Percentiles rank a stretch among this genome's conserved stretches.
These are phyloP conservation scores for Rhizopus delemar DNA, from an alignment of 371 early-diverging fungal species.

Conservation along the genomic window DNA sequence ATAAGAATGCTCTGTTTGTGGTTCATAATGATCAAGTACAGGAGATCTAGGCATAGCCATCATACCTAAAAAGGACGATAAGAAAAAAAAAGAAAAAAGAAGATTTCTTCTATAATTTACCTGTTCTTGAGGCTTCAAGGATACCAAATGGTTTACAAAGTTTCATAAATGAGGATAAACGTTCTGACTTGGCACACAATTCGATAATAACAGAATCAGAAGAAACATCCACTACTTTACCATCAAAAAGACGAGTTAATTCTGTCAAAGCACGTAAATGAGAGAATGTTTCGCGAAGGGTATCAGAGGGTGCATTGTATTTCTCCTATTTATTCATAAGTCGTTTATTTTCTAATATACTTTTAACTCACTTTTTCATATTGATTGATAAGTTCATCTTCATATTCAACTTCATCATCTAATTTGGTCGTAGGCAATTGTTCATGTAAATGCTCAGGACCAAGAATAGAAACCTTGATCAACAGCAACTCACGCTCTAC, in stretches of 20 bases:
- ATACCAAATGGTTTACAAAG: constrained; percentile 93
- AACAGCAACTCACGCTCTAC: constrained; percentile 91
- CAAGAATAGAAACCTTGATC: constrained; percentile 89
- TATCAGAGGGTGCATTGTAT: constrained; percentile 42
- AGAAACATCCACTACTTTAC: constrained; percentile 88
- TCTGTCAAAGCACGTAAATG: constrained; percentile 83
- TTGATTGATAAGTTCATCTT: constrained; percentile 44
- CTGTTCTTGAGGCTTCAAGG: constrained; percentile 90
- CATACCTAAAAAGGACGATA: constrained; percentile 52
- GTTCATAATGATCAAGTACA: constrained; percentile 70
- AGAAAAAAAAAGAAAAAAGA: not conserved
- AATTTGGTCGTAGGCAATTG: constrained; percentile 47
- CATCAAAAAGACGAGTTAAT: constrained; percentile 83
- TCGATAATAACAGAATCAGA: constrained; percentile 82
- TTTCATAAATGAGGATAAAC: constrained; percentile 89
- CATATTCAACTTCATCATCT: constrained; percentile 39
- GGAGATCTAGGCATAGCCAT: constrained; percentile 95
- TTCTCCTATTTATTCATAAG: not conserved
- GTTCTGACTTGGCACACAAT: constrained; percentile 82
- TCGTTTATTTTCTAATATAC: not conserved
- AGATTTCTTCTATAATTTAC: constrained; percentile 36
- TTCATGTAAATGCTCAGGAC: constrained; percentile 69
- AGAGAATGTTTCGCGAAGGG: constrained; percentile 67
- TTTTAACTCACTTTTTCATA: constrained; percentile 27
- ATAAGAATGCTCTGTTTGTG: constrained; percentile 52